A percentile compares a stretch with the other conserved stretches of the same genome.
Conservation (phyloP, 2,329 filamentous ascomycete species). For the Akanthomyces lecanii region DNA sequence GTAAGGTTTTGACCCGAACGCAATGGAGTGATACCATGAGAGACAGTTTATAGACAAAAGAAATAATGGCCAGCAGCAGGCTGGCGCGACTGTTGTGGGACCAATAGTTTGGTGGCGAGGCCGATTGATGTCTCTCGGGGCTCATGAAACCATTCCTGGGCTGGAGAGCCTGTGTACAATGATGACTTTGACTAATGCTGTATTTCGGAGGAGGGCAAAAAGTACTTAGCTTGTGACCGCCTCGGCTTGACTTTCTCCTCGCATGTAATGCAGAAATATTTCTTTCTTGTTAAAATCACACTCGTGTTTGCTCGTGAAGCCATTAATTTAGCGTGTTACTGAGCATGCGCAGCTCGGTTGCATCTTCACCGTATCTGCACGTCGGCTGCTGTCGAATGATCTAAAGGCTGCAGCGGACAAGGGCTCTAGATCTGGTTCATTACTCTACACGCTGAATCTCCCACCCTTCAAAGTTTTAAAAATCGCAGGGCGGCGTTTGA, state of each 20-base stretch:
- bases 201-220: constrained; percentile 28
- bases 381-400: too few species aligned
- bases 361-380: too few species aligned
- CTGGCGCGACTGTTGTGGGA: constrained; percentile 7
- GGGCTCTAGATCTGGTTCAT: too few species aligned
- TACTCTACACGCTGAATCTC: too few species aligned
- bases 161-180: constrained; percentile 38
- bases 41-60: constrained; percentile 17
- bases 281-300: constrained; percentile 9
- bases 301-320: background rate
- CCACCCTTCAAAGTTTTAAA: too few species aligned
- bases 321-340: background rate
- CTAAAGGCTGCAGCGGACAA: too few species aligned
- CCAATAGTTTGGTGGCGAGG: background rate
- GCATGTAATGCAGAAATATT: constrained; percentile 21
- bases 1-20: background rate
- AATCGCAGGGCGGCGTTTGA: too few species aligned
- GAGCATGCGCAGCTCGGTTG: too few species aligned
- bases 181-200: constrained; percentile 38
- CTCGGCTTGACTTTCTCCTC: constrained; percentile 22
- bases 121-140: background rate
- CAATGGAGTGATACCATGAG: constrained; percentile 17
- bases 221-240: constrained; percentile 26
- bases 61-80: constrained; percentile 15
- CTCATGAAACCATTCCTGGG: constrained; percentile 24